phyloP scores from a whole-genome alignment of 2,329 filamentous ascomycete species.

The Aureobasidium vineae region DNA sequence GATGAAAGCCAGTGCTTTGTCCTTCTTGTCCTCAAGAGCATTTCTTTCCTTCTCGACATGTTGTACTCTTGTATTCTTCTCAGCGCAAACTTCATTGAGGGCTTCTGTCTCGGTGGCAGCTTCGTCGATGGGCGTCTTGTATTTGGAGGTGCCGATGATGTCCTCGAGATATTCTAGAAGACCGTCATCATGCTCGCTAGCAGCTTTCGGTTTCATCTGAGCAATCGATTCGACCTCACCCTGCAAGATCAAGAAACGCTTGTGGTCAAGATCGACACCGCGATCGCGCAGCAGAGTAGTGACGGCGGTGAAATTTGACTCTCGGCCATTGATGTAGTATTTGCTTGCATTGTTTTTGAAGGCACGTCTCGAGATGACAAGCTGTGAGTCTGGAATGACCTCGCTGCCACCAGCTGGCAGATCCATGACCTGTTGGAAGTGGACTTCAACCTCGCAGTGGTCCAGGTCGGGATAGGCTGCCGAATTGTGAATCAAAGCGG shows the following conservation, averaged over 20 bases:
- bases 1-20: constrained; percentile 85
- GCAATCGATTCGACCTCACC: constrained; percentile 98
- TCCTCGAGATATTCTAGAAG: constrained; percentile 96
- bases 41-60: constrained; percentile 98
- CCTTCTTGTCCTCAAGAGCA: constrained; percentile 90
- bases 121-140: constrained; percentile 96
- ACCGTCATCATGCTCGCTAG: constrained; percentile 92
- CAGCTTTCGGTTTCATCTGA: constrained; percentile 98
- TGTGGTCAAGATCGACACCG: constrained; percentile 95
- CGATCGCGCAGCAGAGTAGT: constrained; percentile 81
- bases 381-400: constrained; percentile 75
- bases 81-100: constrained; percentile 89
- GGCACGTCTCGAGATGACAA: constrained; percentile 85
- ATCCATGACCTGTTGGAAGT: constrained; percentile 95
- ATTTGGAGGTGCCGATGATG: constrained; percentile 98
- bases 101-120: constrained; percentile 84
- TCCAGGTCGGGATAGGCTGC: constrained; percentile 81
- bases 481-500: constrained; percentile 95
- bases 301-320: constrained; percentile 89
- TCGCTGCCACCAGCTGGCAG: constrained; percentile 71
- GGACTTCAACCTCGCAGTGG: constrained; percentile 91
- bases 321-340: constrained; percentile 91
- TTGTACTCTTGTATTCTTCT: constrained; percentile 93
- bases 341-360: constrained; percentile 99
- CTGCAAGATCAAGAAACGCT: constrained; percentile 94